Evolutionary conservation across 495 filamentous ascomycete genomes (phyloP).

Genomic region (Aspergillus bertholletiae): DNA sequence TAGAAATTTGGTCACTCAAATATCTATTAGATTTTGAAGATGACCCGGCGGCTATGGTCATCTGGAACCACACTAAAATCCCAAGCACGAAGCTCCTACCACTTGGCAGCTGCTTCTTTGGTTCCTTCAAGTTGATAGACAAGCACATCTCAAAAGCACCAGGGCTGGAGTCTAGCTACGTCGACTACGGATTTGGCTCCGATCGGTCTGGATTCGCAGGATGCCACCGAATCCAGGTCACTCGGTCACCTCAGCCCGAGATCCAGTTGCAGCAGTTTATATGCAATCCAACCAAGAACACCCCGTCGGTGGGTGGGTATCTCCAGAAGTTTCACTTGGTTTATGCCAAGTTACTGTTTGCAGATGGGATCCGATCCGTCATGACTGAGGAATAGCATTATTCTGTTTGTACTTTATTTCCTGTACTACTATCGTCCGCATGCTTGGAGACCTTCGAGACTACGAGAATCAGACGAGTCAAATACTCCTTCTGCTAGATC

Average conservation of each 20-base stretch:
- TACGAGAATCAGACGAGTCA: too few species aligned
- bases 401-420: background rate
- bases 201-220: slow-evolving; percentile 15
- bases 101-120: slow-evolving; percentile 13
- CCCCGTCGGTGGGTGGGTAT: slow-evolving; percentile 1
- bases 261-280: slow-evolving; percentile 15
- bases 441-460: background rate
- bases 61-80: slow-evolving; percentile 12
- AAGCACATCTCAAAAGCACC: slow-evolving; percentile 10
- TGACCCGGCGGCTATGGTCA: background rate
- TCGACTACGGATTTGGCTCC: slow-evolving; percentile 21
- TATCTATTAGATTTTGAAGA: slow-evolving; percentile 2
- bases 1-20: background rate
- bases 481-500: too few species aligned
- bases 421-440: background rate
- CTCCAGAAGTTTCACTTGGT: slow-evolving; percentile 15
- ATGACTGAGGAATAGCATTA: background rate
- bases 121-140: slow-evolving; percentile 16
- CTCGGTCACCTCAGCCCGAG: slow-evolving; percentile 9
- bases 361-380: slow-evolving; percentile 14
- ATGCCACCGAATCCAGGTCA: slow-evolving; percentile 20
- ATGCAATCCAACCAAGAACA: slow-evolving; percentile 18
- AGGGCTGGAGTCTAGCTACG: slow-evolving; percentile 7
- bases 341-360: slow-evolving; percentile 20
- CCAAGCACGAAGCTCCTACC: slow-evolving; percentile 6